Evolutionary conservation across 768 basidiomycete genomes (phyloP).

Genomic region (Chlorophyllum brunneum): DNA sequence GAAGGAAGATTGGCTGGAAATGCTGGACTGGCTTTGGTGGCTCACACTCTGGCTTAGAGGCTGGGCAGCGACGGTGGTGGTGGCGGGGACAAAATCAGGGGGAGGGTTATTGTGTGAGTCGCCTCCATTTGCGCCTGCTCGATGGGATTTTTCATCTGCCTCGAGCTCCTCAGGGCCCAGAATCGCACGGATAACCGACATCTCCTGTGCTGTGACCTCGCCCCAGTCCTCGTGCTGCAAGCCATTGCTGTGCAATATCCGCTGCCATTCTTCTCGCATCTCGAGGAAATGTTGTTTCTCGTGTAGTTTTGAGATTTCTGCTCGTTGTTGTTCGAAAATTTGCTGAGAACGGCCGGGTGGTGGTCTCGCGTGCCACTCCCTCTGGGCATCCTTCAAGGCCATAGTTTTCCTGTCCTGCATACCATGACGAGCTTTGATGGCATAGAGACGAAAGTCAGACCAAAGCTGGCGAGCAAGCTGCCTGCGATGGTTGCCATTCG

Average conservation of each 20-base stretch:
- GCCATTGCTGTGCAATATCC: slow-evolving; percentile 26
- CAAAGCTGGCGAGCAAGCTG: slow-evolving; percentile 30
- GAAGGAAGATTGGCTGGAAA: slow-evolving; percentile 13
- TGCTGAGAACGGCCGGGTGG: slow-evolving; percentile 18
- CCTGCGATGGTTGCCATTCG: slow-evolving; percentile 9
- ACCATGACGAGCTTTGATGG: slow-evolving; percentile 21
- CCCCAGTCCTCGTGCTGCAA: slow-evolving; percentile 43
- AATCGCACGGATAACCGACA: slow-evolving; percentile 26
- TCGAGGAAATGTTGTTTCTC: slow-evolving; percentile 29
- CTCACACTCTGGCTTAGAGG: slow-evolving; percentile 16
- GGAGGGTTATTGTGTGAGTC: slow-evolving; percentile 11
- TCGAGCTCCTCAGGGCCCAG: slow-evolving; percentile 36
- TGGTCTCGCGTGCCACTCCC: slow-evolving; percentile 24
- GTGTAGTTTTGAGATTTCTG: slow-evolving; percentile 21
- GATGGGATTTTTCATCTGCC: slow-evolving; percentile 23
- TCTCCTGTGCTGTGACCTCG: slow-evolving; percentile 35
- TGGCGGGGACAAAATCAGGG: slow-evolving; percentile 12
- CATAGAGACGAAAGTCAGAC: slow-evolving; percentile 32
- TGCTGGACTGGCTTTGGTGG: slow-evolving; percentile 16
- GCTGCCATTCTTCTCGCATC: slow-evolving; percentile 40
- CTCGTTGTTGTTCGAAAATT: slow-evolving; percentile 28
- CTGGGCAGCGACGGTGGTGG: slow-evolving; percentile 5
- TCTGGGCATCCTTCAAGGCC: slow-evolving; percentile 19
- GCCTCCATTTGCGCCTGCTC: slow-evolving; percentile 14
- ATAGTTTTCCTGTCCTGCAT: slow-evolving; percentile 21